Percentiles rank a stretch among this genome's conserved stretches.
These are phyloP conservation scores for Penicillium hordei DNA, from an alignment of 2,329 filamentous ascomycete species.

Conservation along the genomic window DNA sequence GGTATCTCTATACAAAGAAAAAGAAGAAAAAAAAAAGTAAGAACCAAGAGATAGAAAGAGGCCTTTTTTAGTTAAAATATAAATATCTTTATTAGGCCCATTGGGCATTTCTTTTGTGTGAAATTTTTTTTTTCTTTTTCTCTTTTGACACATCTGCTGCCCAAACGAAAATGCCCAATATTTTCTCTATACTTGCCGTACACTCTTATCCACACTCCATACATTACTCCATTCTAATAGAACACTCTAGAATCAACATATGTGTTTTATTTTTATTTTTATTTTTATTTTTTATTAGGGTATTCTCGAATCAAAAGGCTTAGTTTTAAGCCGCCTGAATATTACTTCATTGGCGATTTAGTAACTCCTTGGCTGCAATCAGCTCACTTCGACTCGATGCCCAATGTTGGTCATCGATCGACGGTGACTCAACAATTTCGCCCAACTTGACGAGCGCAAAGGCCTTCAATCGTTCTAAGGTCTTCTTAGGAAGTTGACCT, in stretches of 20 bases:
- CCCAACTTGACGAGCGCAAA: slow-evolving; percentile 40
- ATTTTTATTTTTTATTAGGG: slow-evolving; percentile 1
- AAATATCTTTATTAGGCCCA: background rate
- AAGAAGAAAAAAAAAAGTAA: background rate
- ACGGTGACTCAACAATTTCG: slow-evolving; percentile 38
- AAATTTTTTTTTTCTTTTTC: no score
- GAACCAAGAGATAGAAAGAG: background rate
- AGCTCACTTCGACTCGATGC: slow-evolving; percentile 41
- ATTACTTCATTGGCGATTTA: slow-evolving; percentile 28
- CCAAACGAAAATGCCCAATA: slow-evolving; percentile 12
- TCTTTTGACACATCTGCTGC: slow-evolving; percentile 2
- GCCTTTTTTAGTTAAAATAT: background rate
- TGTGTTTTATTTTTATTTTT: no score
- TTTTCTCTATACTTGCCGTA: no score
- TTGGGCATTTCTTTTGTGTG: slow-evolving; percentile 10
- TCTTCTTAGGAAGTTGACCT: slow-evolving; percentile 22
- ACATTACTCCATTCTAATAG: background rate
- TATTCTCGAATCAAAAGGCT: slow-evolving; percentile 1
- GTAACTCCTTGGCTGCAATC: slow-evolving; percentile 43
- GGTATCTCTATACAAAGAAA: background rate
- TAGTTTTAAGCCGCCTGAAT: slow-evolving; percentile 1
- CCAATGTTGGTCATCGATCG: slow-evolving; percentile 30
- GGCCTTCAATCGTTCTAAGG: slow-evolving; percentile 34
- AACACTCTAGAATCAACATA: slow-evolving; percentile 1
- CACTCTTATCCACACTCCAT: background rate